Percentiles rank a stretch among this genome's conserved stretches.
Conservation (phyloP, 768 basidiomycete genomes). For the Leccinum incarnatum region DNA sequence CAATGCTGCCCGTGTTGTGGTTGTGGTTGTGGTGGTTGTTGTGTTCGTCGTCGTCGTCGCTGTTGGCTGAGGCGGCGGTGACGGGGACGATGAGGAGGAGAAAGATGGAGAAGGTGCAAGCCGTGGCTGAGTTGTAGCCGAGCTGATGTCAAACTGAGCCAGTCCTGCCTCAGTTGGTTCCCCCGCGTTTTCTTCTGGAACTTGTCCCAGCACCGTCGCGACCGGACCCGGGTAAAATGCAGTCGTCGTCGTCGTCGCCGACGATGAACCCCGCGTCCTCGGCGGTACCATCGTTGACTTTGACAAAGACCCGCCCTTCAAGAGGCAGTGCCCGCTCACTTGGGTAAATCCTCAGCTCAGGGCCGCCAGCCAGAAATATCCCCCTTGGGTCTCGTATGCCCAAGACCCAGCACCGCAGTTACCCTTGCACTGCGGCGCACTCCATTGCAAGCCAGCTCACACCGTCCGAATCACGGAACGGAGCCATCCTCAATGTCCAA, state of each 20-base stretch:
- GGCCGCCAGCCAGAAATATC: conserved; percentile 12
- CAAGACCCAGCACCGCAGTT: conserved; percentile 8
- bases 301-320: conserved; percentile 6
- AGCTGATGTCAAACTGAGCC: conserved; percentile 49
- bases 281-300: conserved; percentile 7
- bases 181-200: conserved; percentile 49
- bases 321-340: conserved; percentile 23
- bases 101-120: conserved; percentile 9
- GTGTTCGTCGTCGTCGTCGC: neutral
- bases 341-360: conserved; percentile 16
- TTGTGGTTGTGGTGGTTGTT: conserved; percentile 9
- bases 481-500: neutral
- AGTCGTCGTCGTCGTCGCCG: conserved; percentile 20
- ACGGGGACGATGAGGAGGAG: conserved; percentile 7
- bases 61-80: neutral
- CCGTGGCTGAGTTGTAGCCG: conserved; percentile 28
- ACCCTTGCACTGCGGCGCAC: neutral
- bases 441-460: neutral
- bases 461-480: neutral
- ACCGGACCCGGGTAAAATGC: conserved; percentile 49
- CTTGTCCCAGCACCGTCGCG: conserved; percentile 44
- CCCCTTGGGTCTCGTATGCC: neutral
- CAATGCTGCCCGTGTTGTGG: neutral
- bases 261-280: conserved; percentile 8
- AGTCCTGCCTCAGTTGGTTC: conserved; percentile 46